These are phyloP conservation scores for Saprolegnia diclina DNA, from an alignment of 352 stramenopile genomes.

Conservation along the genomic window DNA sequence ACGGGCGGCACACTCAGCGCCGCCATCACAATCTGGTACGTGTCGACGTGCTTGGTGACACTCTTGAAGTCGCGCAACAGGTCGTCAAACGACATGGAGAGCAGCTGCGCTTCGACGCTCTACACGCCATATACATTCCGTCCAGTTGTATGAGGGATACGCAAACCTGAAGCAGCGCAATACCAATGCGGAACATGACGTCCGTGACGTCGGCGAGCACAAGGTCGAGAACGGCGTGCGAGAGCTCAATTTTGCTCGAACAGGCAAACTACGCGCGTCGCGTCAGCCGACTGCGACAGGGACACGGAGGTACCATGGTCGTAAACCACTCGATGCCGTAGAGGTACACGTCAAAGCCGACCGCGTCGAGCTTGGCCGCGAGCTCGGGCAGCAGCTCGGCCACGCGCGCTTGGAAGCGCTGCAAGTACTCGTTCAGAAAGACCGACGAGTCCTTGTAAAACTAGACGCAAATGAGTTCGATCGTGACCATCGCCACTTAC, in stretches of 20 bases:
- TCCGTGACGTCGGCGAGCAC: slow-evolving; percentile 77
- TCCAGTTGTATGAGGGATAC: background rate
- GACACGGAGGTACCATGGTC: slow-evolving; percentile 43
- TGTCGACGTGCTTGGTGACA: slow-evolving; percentile 62
- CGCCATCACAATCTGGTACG: slow-evolving; percentile 64
- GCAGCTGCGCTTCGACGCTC: slow-evolving; percentile 65
- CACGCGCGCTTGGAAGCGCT: slow-evolving; percentile 78
- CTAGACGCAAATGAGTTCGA: slow-evolving; percentile 19
- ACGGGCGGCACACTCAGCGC: slow-evolving; percentile 54
- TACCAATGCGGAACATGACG: slow-evolving; percentile 70
- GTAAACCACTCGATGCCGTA: slow-evolving; percentile 88
- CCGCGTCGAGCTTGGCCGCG: slow-evolving; percentile 46
- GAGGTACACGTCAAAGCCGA: slow-evolving; percentile 73
- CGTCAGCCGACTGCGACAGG: background rate
- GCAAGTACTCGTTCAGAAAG: slow-evolving; percentile 79
- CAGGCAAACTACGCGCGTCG: slow-evolving; percentile 51
- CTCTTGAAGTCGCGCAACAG: slow-evolving; percentile 79
- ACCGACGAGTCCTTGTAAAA: slow-evolving; percentile 79
- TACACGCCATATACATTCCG: slow-evolving; percentile 12
- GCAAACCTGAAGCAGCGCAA: slow-evolving; percentile 67
- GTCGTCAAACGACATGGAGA: slow-evolving; percentile 81
- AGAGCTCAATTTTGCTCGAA: slow-evolving; percentile 74
- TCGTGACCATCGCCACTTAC: slow-evolving; percentile 26
- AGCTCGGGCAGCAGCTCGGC: slow-evolving; percentile 58
- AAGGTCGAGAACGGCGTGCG: slow-evolving; percentile 77